Evolutionary conservation across 2,329 filamentous ascomycete genomes (phyloP).

Genomic region (Aspergillus oerlinghausenensis): DNA sequence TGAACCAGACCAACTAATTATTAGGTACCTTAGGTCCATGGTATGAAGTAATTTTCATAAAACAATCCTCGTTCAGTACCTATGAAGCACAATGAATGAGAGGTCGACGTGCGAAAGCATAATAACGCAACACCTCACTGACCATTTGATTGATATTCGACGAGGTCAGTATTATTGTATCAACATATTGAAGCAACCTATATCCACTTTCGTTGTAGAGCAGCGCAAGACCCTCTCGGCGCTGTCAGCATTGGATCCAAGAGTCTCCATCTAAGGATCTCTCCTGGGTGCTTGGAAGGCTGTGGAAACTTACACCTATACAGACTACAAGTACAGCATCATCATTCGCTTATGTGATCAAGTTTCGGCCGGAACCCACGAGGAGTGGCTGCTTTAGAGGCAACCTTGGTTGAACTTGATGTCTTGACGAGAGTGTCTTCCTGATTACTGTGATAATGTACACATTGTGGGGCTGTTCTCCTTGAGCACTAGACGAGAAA

Average conservation of each 20-base stretch:
- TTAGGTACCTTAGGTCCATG: not conserved
- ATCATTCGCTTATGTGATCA: conserved; percentile 12
- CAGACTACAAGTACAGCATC: not conserved
- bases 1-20: not conserved
- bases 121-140: not conserved
- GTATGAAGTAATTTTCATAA: not conserved
- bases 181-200: not conserved
- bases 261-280: not conserved
- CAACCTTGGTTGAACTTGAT: conserved; percentile 5
- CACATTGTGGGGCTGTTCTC: not conserved
- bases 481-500: not conserved
- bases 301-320: not conserved
- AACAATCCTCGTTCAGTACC: not conserved
- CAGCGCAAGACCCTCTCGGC: not conserved
- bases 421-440: not conserved
- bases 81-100: not conserved
- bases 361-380: conserved; percentile 14
- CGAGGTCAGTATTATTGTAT: not conserved
- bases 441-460: not conserved
- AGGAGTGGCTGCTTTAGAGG: conserved; percentile 16
- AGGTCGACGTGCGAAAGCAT: not conserved
- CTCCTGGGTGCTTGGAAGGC: not conserved
- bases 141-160: not conserved
- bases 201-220: not conserved
- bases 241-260: too few relatives aligned